Evolutionary conservation across 805 yeast species (phyloP), one percentile per base, ranked within the genome.

Genomic region (Sugiyamaella americana): DNA sequence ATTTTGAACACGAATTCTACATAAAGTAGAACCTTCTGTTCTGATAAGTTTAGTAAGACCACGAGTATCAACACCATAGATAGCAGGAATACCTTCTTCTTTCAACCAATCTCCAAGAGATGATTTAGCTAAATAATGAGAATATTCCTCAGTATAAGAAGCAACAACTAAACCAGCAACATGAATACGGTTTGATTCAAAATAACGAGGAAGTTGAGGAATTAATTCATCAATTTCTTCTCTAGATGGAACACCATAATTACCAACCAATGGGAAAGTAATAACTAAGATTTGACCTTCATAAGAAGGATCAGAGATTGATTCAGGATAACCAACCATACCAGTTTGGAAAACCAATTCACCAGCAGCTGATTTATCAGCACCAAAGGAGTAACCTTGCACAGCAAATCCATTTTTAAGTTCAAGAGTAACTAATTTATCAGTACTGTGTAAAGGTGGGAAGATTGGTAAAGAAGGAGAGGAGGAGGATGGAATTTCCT

Each of bases 311-410:
- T 93, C 98, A 36, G 98, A 88, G 67, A 93, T 79, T 44, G 97
- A 82, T 70, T 93, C 98, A 37, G 98, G 98, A 67, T 93, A 93
- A 52, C 98, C 98, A 58, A 93, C 98, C 96, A 93, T 89, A 74
- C 98, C 98, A 53, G 98, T 93, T 71, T 94, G 98, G 80, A 93
- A 93, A 51, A 93, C 98, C 60, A 94, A 79, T 72, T 93, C 98
- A 76, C 98, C 98, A 48, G 98, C 94, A 48, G 81, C 79, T 21
- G 95, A 67, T 51, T 75, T 79, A 52, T 82, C 82, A 47, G 98
- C 96, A 75, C 98, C 98, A 61, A 93, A 93, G 18, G 98, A 91
- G 72, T 84, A 87, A 70, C 98, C 98, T 70, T 87, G 93, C 58
- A 91, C 75, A 49, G 82, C 78, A 53, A 80, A 68, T 57, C 96